A percentile compares a stretch with the other conserved stretches of the same genome.
Conservation (phyloP, 2,329 filamentous ascomycete species). For the Neonectria faginata region DNA sequence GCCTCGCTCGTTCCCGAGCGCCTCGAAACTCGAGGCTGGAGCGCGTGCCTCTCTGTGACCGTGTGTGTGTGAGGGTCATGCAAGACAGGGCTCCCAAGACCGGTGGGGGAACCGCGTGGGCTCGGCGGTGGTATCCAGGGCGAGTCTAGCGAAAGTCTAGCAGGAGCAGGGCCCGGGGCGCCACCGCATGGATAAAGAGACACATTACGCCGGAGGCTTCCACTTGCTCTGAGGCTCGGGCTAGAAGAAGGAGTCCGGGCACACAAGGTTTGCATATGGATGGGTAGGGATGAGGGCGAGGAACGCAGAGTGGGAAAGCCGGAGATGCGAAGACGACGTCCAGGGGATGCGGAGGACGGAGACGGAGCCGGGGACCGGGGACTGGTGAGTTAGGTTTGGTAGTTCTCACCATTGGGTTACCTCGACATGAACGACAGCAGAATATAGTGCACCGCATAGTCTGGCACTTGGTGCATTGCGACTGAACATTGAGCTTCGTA, state of each 20-base stretch:
- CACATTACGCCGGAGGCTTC: not conserved
- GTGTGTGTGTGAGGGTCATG: conserved; percentile 25
- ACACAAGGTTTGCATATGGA: conserved; percentile 1
- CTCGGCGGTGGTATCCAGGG: conserved; percentile 37
- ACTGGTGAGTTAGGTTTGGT: conserved; percentile 28
- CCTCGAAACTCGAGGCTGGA: not conserved
- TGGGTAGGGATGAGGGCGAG: conserved; percentile 4
- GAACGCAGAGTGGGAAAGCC: conserved; percentile 14
- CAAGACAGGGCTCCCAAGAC: conserved; percentile 13
- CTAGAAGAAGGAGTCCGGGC: not conserved
- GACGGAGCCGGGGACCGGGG: conserved; percentile 35
- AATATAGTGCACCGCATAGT: not conserved
- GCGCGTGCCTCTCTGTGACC: not conserved
- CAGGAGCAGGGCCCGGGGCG: conserved; percentile 37
- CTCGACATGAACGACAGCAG: not conserved
- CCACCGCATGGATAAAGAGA: conserved; percentile 34
- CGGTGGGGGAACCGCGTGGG: conserved; percentile 31
- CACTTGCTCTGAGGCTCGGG: not conserved
- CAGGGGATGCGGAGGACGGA: conserved; percentile 33
- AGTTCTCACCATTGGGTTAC: conserved; percentile 20
- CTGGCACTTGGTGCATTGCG: too few relatives aligned
- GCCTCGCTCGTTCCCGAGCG: not conserved
- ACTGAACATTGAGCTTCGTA: not conserved
- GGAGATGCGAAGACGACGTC: conserved; percentile 13
- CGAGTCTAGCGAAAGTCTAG: conserved; percentile 40